Base-by-base conservation (phyloP, 2,329 filamentous ascomycete genomes). In the Trichoderma afroharzianum region DNA sequence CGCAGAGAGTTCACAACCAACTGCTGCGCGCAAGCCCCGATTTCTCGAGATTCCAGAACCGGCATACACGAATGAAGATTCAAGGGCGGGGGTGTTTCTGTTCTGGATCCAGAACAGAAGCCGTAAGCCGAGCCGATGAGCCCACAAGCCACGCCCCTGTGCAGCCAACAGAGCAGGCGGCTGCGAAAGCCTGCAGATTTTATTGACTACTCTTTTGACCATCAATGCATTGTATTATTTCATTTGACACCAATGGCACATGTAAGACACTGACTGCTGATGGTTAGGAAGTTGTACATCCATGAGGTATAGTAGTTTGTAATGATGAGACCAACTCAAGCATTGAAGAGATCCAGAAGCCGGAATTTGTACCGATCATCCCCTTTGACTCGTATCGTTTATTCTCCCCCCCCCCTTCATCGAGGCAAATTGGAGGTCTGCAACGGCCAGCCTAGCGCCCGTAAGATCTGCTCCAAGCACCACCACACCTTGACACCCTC, bases 41-140 rank as follows among this genome's bases (percentile, higher is more conserved):
- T 36, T 64, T 67, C 30, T 32, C 21, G 32, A 67, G 47, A 39
- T 67, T 57, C 63, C 63, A 67, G 63, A 67, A 67, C 63, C 63
- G 63, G 63, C 63, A 36, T 21, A 66, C 18, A 33, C 47, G 43
- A 66, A 66, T 50, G n/a, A 50, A 50, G 47, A 55, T 63, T 53
- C 30, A 67, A 57, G 26, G 21, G 47, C 47, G 63, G 30, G 47
- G 63, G 63, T 50, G 47, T 39, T 36, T 36, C 33, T 36, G 33
- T 12, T n/a, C n/a, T 66, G 47, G 43, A 50, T 57, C 47, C 43
- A 67, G 62, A 53, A 53, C 36, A 64, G 63, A 57, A 57, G 63
- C 63, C 63, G 30, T 43, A 57, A 39, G 63, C 63, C 63, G 30
- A 67, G 63, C 47, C 30, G 63, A 36, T 66, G 18, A 64, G 63